These are phyloP conservation scores for Metschnikowia colocasiae DNA, from an alignment of 805 yeast species.

Conservation along the genomic window DNA sequence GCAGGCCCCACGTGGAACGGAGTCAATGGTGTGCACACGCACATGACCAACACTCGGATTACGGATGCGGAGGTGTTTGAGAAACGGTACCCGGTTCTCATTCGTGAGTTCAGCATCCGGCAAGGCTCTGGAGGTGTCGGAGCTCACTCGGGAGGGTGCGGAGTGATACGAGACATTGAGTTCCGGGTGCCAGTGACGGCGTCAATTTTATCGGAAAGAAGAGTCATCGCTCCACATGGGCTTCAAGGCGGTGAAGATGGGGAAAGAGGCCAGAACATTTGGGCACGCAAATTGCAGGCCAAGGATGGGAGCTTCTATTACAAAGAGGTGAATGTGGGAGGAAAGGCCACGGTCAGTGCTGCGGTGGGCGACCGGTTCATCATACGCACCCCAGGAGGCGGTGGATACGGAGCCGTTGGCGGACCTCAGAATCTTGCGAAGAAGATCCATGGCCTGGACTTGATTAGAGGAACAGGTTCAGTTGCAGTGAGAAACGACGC, in stretches of 20 bases:
- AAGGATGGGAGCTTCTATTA: conserved; percentile 22
- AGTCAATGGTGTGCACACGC: conserved; percentile 17
- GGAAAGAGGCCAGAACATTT: conserved; percentile 51
- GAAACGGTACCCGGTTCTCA: conserved; percentile 19
- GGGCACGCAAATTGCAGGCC: conserved; percentile 26
- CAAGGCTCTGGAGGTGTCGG: conserved; percentile 17
- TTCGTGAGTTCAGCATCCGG: conserved; percentile 18
- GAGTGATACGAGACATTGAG: conserved; percentile 20
- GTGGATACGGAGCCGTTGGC: conserved; percentile 34
- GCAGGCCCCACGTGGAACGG: conserved; percentile 22
- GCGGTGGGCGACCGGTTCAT: conserved; percentile 40
- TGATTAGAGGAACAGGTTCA: conserved; percentile 33
- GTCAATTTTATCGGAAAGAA: conserved; percentile 72
- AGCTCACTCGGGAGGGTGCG: conserved; percentile 16
- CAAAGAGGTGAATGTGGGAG: conserved; percentile 18
- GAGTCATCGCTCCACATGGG: conserved; percentile 84
- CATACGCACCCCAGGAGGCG: conserved; percentile 44
- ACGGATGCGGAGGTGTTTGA: conserved; percentile 21
- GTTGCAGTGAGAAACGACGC: conserved; percentile 30
- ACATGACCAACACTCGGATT: conserved; percentile 21
- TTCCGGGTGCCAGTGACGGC: conserved; percentile 20
- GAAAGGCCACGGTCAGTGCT: conserved; percentile 22
- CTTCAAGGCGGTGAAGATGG: conserved; percentile 80
- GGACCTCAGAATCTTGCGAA: conserved; percentile 3
- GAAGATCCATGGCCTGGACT: conserved; percentile 15